Base-by-base conservation (phyloP, 176 grass and related monocot species). In the Alloteropsis semialata region DNA sequence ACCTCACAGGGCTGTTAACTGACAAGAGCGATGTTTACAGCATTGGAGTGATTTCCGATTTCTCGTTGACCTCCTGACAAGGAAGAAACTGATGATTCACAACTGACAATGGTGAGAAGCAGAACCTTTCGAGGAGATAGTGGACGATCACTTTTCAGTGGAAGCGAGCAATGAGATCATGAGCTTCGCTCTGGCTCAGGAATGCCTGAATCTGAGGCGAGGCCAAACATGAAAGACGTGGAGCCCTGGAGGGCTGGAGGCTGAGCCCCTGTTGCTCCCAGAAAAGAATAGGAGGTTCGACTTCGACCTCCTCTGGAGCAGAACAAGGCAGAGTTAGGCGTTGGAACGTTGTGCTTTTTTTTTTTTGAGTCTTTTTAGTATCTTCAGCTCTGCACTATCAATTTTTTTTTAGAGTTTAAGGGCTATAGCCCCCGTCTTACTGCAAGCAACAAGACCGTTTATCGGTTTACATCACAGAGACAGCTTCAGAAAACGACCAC, bases 1-100 rank as follows among this genome's bases (percentile, higher is more conserved):
- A 74, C 14, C 45, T 65, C 69, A 80, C 84, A 0, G 68, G 75
- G 5, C 67, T 13, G 21, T 5, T 86, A 2, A 86, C 15, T 1
- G 84, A 86, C 29, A 86, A 86, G 76, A 80, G 76, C 2, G 57
- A 80, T 1, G 84, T 86, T 2, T 80, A 80, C 76, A 74, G 76
- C 0, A 74, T 86, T 0, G 66, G 84, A 0, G 84, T 80, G 45
- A 65, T 74, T 25, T 56, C n/a, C n/a, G n/a, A n/a, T n/a, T n/a
- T n/a, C n/a, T 86, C 12, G 45, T 54, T 0, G 84, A 86, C 68
- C 28, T 80, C 3, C 34, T 74, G 76, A 80, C 6, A 5, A 86
- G 76, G 5, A 80, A 45, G 45, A 86, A 80, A 21, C 57, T 76
- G 1, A 53, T 86, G 3, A 15, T 45, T 0, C 14, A 74, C 33